These are phyloP conservation scores for Rhynchosporium graminicola DNA, from an alignment of 2,329 filamentous ascomycete species.

Conservation along the genomic window DNA sequence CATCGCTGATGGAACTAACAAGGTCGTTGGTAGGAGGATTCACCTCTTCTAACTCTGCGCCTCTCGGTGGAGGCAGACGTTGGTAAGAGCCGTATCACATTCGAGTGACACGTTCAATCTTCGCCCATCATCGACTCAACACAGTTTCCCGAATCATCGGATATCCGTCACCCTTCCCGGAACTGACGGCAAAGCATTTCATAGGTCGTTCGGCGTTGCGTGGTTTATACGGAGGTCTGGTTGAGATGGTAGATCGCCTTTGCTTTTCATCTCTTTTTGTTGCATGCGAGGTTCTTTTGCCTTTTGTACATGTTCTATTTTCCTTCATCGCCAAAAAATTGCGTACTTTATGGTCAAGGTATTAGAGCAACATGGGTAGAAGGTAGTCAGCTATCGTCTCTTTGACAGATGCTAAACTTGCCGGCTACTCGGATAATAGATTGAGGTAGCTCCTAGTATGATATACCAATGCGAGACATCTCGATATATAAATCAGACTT, in stretches of 20 bases:
- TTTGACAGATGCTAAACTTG: conserved; percentile 20
- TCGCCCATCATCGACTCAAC: conserved; percentile 21
- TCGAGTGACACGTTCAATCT: conserved; percentile 25
- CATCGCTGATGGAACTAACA: conserved; percentile 42
- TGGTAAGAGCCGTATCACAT: conserved; percentile 48
- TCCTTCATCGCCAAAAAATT: conserved; percentile 30
- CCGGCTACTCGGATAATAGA: conserved; percentile 22
- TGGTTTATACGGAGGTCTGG: conserved; percentile 28
- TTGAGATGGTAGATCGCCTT: conserved; percentile 32
- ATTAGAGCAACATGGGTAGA: conserved; percentile 24
- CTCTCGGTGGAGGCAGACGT: conserved; percentile 55
- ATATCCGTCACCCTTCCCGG: conserved; percentile 18
- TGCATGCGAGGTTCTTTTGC: conserved; percentile 17
- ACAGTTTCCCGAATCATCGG: conserved; percentile 24
- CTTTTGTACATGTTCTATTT: conserved; percentile 33
- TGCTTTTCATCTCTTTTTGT: conserved; percentile 29
- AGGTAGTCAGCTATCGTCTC: conserved; percentile 19
- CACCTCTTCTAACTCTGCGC: conserved; percentile 59
- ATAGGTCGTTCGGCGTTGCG: conserved; percentile 40
- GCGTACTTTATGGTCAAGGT: conserved; percentile 27
- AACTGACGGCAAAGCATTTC: conserved; percentile 31
- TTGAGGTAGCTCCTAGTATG: conserved; percentile 21
- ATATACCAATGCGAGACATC: conserved; percentile 23
- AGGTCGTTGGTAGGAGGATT: conserved; percentile 48
- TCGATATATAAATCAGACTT: not conserved